Evolutionary conservation across 2,329 filamentous ascomycete species (phyloP), one percentile per base, ranked within the genome.

Genomic region (Alternaria ventricosa): DNA sequence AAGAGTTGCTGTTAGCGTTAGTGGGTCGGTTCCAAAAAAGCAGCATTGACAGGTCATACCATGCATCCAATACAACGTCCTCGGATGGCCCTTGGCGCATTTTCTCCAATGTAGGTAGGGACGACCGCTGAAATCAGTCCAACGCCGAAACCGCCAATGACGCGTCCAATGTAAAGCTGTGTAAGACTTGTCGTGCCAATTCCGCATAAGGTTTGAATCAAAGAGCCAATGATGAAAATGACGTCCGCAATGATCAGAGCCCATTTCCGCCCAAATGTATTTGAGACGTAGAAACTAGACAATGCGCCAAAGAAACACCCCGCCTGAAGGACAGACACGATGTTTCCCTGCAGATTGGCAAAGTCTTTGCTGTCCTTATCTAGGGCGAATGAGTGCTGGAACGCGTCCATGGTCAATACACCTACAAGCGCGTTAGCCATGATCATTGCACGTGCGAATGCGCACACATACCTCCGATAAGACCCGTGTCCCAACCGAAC

Each of bases 251-350:
- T 66, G 36, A 83, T 79, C n/a, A 83, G 66, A 1, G 81, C 79
- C 61, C 60, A 70, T 61, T 81, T 83, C 4, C 81, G 75, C 0
- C 81, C 81, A 57, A 81, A 80, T 3, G 75, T 81, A 54, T 83
- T 79, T 53, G 77, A 79, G 49, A 82, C 65, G 61, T 81, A 83
- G 68, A 83, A 83, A 6, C 77, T 80, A 2, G 79, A 71, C 56
- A 81, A 69, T 1, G 81, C 81, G n/a, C 81, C 81, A 57, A 83
- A 82, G 66, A 83, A 83, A 63, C 81, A 83, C 15, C 81, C 81
- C 1, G 80, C 80, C 63, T 83, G 81, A 3, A 83, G 75, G 1
- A 82, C 80, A 6, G 80, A 82, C 0, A 82, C 81, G 43, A 83
- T 82, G 64, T 82, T 83, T 20, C 81, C 81, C 49, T 81, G 80